Evolutionary conservation across 2,329 filamentous ascomycete species (phyloP), one percentile per base, ranked within the genome.

Genomic region (Colletotrichum sp.): DNA sequence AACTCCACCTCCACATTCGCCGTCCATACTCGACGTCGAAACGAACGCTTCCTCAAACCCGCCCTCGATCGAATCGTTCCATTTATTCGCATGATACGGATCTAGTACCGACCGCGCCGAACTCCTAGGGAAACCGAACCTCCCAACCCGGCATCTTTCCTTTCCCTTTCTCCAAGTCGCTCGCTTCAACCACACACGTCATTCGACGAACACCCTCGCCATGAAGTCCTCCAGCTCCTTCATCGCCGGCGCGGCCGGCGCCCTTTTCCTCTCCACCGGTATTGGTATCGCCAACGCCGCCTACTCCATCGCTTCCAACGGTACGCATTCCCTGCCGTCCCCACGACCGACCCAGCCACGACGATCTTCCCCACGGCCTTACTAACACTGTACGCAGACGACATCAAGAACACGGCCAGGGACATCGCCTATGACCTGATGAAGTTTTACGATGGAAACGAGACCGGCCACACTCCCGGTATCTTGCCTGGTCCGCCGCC

Each of bases 401-500:
- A 88, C 13, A 89, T 90, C 76, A 87, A 85, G 63, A 62, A 83
- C 4, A 85, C 88, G 0, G 87, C 89, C 13, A 81, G 82, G 36
- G 84, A 84, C n/a, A 85, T 91, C 29, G 89, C 89, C 13, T 85
- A 88, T 81, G 89, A 91, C 71, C 82, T 90, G 16, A 87, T 90
- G 83, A 79, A 84, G 13, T 88, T 87, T 79, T 91, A 91, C 82
- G 83, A 87, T 29, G 89, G 89, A 73, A 89, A 90, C 78, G 79
- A 85, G 76, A 85, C 88, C 1, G 90, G 90, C 70, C 84, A 86
- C 80, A 89, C 88, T 15, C 90, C 90, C 9, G 90, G 90, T 52
- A 91, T 91, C 79, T 82, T 92, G 22, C 90, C 90, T 1, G 90
- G 90, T 0, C 90, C 90, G 71, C 90, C 90, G 78, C 81, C 83